Base-by-base conservation (phyloP, 257 asterid genomes). In the Scutellaria barbata region DNA sequence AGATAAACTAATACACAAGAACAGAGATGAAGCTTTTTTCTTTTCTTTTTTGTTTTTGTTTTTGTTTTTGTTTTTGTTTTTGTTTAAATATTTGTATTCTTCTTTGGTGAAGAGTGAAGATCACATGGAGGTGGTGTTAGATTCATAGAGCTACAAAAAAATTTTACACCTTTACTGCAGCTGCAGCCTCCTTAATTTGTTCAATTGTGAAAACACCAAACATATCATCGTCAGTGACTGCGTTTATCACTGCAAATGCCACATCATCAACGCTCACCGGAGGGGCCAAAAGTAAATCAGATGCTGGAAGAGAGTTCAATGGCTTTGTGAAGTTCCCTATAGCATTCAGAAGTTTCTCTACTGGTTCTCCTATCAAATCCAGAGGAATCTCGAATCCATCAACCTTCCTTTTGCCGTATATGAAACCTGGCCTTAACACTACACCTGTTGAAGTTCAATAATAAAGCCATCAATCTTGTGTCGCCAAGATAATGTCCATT, bases 121-220 rank as follows among this genome's bases (percentile, higher is more conserved):
- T 30, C 35, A 30, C 25, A 35, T 1, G 2, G 3, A 33, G 4
- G 4, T 41, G 3, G 11, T 37, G 43, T 35, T 61, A 30, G 37
- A 17, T 52, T 17, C 40, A 22, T n/a, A 60, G 0, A n/a, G 10
- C 63, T 22, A 41, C n/a, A 61, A 39, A 2, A 2, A 10, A 8
- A 4, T 0, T 14, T 78, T 41, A 79, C 20, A 70, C 77, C 77
- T 63, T 69, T 10, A 58, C 61, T 8, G 82, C 84, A 5, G 90
- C 86, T 0, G 99, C 99, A 8, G 99, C 98, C 86, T 87, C 96
- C 88, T 83, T 89, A 77, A 95, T 95, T 72, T 95, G 99, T 64
- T 92, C 95, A 17, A 95, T 92, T 1, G 95, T 89, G 88, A 95
- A 92, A 68, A 88, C 74, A 33, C 99, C 99, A 41, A 95, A 95